These are phyloP conservation scores for Tuber microsphaerosporum DNA, from an alignment of 495 filamentous ascomycete genomes.

Conservation along the genomic window DNA sequence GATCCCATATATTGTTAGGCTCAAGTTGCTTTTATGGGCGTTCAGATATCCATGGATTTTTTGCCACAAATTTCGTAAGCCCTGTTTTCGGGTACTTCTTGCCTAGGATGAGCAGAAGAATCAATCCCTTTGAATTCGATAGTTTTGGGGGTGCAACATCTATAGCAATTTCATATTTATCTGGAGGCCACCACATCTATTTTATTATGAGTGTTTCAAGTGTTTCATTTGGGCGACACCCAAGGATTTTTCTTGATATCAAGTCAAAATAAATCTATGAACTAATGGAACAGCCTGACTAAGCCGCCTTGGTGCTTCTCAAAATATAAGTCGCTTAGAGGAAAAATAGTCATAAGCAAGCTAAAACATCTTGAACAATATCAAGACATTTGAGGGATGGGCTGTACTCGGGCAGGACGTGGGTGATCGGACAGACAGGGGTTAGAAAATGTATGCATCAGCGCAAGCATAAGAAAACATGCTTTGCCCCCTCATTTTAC, in stretches of 20 bases:
- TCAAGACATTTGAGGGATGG: background rate
- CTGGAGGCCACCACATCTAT: background rate
- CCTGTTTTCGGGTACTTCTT: too few species aligned
- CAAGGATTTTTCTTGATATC: background rate
- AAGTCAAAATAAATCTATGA: background rate
- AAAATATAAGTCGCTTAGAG: background rate
- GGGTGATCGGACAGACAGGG: too few species aligned
- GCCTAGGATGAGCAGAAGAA: background rate
- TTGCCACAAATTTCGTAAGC: too few species aligned
- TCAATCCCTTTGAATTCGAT: background rate
- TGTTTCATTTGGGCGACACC: background rate
- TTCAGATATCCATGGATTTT: too few species aligned
- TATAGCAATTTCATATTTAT: background rate
- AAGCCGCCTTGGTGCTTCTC: background rate
- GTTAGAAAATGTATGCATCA: too few species aligned
- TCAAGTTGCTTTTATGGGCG: background rate
- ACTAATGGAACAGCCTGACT: background rate
- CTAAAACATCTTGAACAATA: background rate
- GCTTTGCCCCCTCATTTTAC: background rate
- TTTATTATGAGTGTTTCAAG: background rate
- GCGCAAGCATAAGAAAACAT: background rate
- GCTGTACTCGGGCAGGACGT: too few species aligned
- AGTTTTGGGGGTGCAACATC: background rate
- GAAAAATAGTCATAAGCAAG: background rate
- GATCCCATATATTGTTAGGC: background rate